Conservation (phyloP, 23 red algal genomes). For the Gracilaria gracilis region DNA sequence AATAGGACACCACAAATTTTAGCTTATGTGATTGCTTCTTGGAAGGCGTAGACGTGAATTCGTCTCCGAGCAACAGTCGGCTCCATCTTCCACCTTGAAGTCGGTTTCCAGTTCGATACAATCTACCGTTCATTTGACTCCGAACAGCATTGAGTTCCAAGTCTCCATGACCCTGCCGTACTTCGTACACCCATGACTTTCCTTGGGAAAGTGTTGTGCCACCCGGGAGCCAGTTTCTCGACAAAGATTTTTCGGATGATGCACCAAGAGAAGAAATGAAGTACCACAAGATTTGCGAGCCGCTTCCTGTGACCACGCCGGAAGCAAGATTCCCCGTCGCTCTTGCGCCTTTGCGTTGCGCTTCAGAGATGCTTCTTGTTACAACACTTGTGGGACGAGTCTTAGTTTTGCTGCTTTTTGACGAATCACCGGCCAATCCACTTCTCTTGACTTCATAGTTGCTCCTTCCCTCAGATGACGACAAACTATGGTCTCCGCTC, state of each 20-base stretch:
- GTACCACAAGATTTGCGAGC: conserved; percentile 33
- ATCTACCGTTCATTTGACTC: conserved; percentile 38
- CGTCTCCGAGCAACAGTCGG: conserved; percentile 38
- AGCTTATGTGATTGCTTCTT: conserved; percentile 49
- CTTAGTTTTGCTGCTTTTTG: not conserved
- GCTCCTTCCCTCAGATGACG: not conserved
- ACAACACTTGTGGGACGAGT: not conserved
- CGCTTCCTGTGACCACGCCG: not conserved
- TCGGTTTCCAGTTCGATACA: conserved; percentile 25
- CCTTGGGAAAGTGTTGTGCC: conserved; percentile 8
- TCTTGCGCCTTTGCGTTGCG: not conserved
- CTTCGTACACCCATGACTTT: conserved; percentile 25
- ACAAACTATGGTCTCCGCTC: not conserved
- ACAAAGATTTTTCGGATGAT: conserved; percentile 9
- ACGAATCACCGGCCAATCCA: not conserved
- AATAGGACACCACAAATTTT: conserved; percentile 12
- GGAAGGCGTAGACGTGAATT: not conserved
- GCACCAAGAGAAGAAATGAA: conserved; percentile 46
- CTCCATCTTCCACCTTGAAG: conserved; percentile 34
- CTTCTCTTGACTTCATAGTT: not conserved
- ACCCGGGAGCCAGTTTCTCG: not conserved
- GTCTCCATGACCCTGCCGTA: conserved; percentile 26
- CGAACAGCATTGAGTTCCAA: not conserved
- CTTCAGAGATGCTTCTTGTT: not conserved
- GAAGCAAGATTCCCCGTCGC: conserved; percentile 16